Percentiles rank a stretch among this genome's conserved stretches.
Evolutionary conservation across 495 filamentous ascomycete species (phyloP).

Genomic region (Evernia prunastri): DNA sequence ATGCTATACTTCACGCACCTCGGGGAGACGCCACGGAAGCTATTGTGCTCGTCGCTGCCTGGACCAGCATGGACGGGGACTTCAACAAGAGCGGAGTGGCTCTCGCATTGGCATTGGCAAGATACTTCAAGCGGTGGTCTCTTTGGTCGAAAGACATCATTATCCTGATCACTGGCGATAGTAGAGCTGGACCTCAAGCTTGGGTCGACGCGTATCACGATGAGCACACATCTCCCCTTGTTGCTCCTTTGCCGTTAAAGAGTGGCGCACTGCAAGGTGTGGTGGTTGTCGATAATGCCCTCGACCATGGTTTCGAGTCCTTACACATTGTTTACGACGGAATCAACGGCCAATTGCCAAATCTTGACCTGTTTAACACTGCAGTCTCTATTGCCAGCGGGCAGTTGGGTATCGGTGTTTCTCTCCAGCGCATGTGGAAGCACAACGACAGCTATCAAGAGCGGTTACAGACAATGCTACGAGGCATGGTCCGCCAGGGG

Average conservation of each 20-base stretch:
- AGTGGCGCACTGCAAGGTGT: constrained; percentile 90
- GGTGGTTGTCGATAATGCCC: constrained; percentile 87
- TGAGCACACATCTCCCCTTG: constrained; percentile 58
- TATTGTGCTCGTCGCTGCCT: constrained; percentile 83
- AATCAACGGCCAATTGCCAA: constrained; percentile 91
- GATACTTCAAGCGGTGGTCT: constrained; percentile 97
- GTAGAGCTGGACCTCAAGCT: constrained; percentile 82
- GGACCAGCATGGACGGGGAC: constrained; percentile 73
- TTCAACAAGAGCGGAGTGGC: constrained; percentile 83
- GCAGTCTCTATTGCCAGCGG: constrained; percentile 80
- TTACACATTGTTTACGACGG: constrained; percentile 93
- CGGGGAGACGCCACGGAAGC: constrained; percentile 97
- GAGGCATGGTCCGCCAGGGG: constrained; percentile 88
- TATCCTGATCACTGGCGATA: constrained; percentile 81
- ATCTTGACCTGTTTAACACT: constrained; percentile 92
- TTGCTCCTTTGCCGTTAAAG: constrained; percentile 79
- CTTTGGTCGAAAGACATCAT: constrained; percentile 99
- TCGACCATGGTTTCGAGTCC: constrained; percentile 72
- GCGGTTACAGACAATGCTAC: constrained; percentile 80
- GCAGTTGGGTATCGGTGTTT: constrained; percentile 83
- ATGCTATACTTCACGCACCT: constrained; percentile 90
- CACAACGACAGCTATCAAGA: constrained; percentile 78
- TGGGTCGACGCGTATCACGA: constrained; percentile 98
- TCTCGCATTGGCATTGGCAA: constrained; percentile 73
- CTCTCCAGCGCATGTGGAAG: constrained; percentile 78